These are phyloP conservation scores for Prillingera fragicola DNA, from an alignment of 1,284 basidiomycete species.

Conservation along the genomic window DNA sequence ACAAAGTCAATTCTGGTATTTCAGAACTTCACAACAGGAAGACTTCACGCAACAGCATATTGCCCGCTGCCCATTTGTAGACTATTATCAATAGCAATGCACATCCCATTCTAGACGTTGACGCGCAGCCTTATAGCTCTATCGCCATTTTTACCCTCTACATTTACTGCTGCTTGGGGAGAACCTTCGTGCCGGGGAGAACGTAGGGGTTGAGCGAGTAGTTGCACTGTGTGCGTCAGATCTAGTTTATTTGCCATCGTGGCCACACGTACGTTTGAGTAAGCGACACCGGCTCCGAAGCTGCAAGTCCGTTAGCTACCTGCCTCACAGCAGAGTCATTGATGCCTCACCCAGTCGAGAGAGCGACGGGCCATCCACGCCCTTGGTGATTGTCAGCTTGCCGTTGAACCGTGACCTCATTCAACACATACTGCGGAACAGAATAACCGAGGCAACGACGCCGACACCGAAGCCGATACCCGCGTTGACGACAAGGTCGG, in stretches of 20 bases:
- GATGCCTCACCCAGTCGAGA: conserved; percentile 87
- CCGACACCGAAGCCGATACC: conserved; percentile 92
- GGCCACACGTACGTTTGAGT: conserved; percentile 52
- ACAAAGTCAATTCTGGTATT: too few species aligned
- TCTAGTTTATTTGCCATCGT: neutral
- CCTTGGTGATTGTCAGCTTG: conserved; percentile 54
- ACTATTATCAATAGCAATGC: too few species aligned
- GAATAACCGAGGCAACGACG: conserved; percentile 85
- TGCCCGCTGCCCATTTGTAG: too few species aligned
- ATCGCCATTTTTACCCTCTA: too few species aligned
- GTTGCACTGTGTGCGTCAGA: conserved; percentile 62
- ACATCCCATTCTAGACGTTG: too few species aligned
- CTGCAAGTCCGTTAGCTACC: conserved; percentile 21
- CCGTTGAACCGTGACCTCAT: neutral
- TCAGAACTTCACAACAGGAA: too few species aligned
- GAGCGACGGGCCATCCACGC: conserved; percentile 91
- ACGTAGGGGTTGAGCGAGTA: conserved; percentile 91
- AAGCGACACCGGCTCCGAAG: conserved; percentile 64
- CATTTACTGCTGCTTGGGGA: conserved; percentile 47
- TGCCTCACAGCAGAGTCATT: conserved; percentile 2
- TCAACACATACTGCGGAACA: conserved; percentile 79
- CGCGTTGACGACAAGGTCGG: conserved; percentile 57
- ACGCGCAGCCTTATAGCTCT: too few species aligned
- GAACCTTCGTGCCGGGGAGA: conserved; percentile 79
- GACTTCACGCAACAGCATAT: too few species aligned